Evolutionary conservation across 1,139 yeast genomes (phyloP).

Genomic region (Saccharomycopsis hybrid): DNA sequence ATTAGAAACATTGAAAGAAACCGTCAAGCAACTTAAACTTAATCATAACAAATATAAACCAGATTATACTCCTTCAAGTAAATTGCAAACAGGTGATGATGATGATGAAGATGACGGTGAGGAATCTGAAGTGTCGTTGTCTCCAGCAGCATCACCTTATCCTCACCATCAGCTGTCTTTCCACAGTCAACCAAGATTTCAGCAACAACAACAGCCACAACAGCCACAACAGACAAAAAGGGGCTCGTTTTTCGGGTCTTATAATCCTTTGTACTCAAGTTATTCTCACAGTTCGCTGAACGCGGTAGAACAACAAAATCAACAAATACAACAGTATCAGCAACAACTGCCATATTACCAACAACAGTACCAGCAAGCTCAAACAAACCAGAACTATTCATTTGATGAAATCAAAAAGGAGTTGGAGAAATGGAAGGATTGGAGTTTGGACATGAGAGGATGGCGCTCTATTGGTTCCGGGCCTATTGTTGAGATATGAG

Average conservation of each 20-base stretch:
- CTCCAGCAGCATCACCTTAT: slow-evolving; percentile 22
- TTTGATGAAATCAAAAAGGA: slow-evolving; percentile 17
- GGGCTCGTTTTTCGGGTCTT: slow-evolving; percentile 4
- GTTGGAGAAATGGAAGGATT: slow-evolving; percentile 64
- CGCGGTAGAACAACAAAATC: too few species aligned
- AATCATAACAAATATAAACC: slow-evolving; percentile 23
- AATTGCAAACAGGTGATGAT: too few species aligned
- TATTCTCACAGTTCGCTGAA: too few species aligned
- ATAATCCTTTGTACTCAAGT: slow-evolving; percentile 6
- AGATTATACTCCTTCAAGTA: slow-evolving; percentile 23
- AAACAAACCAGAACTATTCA: not conserved
- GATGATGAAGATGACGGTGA: slow-evolving; percentile 7
- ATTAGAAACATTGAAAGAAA: slow-evolving; percentile 33
- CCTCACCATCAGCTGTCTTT: too few species aligned
- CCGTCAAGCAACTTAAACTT: slow-evolving; percentile 24
- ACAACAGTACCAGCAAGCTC: slow-evolving; percentile 1
- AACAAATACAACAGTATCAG: too few species aligned
- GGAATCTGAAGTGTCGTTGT: slow-evolving; percentile 25
- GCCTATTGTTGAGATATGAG: slow-evolving; percentile 46
- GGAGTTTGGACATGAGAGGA: slow-evolving; percentile 79
- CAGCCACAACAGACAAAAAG: too few species aligned
- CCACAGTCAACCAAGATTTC: too few species aligned
- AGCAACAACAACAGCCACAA: too few species aligned
- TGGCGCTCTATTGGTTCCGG: slow-evolving; percentile 71
- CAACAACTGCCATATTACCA: too few species aligned